Evolutionary conservation across 441 rosid species (phyloP), one percentile per base, ranked within the genome.

Genomic region (Populus hybrid): DNA sequence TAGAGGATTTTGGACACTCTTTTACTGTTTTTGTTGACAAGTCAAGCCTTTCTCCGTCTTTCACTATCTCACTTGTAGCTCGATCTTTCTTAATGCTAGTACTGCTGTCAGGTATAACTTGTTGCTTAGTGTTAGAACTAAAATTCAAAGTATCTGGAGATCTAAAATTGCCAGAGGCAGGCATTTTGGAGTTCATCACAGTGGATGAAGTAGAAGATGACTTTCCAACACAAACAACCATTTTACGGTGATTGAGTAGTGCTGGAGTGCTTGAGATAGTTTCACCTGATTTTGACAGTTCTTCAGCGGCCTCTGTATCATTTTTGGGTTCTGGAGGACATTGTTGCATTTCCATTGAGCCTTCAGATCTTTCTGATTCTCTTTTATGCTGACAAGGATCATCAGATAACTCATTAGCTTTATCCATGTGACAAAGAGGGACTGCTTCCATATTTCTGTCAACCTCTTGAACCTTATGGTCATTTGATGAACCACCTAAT

Each of bases 191-290:
- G 64, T 82, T 82, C 74, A 79, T 80, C 3, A 70, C 69, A 73
- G 78, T 79, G 64, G 87, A 81, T 69, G 83, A 78, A 75, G 81
- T 56, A 28, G 90, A 79, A 69, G 86, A 84, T 31, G 87, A 78
- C 74, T 88, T 91, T 69, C 89, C 89, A 76, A 79, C 76, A 77
- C 83, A 81, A 74, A 83, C 77, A 74, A 83, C 79, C 79, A 82
- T 75, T 85, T 88, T 88, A 77, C 33, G 83, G 82, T 83, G 84
- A 81, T 80, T 76, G 72, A 84, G 45, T 74, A 75, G 85, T 80
- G 83, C 79, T 64, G 72, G 75, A 21, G 87, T 79, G 74, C 75
- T 82, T 26, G 78, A 66, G 70, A 76, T 75, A 75, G 81, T 77
- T 81, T 80, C 84, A 73, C 77, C 80, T 26, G 83, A 74, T 71